phyloP scores from a whole-genome alignment of 2,329 filamentous ascomycete species.

The Sporothrix luriei region DNA sequence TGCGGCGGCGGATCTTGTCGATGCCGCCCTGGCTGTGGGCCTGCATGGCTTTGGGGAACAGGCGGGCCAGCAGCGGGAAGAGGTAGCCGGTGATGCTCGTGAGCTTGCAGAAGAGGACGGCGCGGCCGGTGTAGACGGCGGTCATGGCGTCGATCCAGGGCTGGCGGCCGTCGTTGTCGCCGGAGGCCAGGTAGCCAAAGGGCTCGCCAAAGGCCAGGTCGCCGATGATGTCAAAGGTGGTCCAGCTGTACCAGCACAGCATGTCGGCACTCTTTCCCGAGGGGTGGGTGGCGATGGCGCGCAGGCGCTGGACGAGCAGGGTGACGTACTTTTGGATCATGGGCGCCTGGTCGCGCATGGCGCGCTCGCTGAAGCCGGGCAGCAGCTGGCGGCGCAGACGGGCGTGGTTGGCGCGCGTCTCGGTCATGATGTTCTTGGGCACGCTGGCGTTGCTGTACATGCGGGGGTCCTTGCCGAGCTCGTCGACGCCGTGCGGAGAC shows the following conservation, averaged over 20 bases:
- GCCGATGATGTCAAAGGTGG: constrained; percentile 23
- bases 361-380: constrained; percentile 15
- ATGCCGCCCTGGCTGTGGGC: constrained; percentile 22
- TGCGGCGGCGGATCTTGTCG: constrained; percentile 15
- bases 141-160: constrained; percentile 17
- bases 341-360: constrained; percentile 22
- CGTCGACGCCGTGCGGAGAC: not conserved
- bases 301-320: not conserved
- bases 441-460: constrained; percentile 10
- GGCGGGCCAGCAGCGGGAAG: not conserved
- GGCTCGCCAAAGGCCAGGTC: constrained; percentile 11
- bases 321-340: constrained; percentile 17
- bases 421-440: constrained; percentile 6
- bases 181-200: not conserved
- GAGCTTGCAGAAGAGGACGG: constrained; percentile 15
- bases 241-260: constrained; percentile 21
- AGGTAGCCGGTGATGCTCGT: constrained; percentile 3
- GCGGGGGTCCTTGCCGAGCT: constrained; percentile 11
- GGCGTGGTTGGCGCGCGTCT: constrained; percentile 16
- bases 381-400: constrained; percentile 22
- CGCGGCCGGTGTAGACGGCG: not conserved
- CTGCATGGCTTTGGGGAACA: not conserved
- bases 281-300: not conserved
- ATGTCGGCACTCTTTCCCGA: not conserved
- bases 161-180: constrained; percentile 2